These are phyloP conservation scores for Myochromella boudieri DNA, from an alignment of 768 basidiomycete species.

Conservation along the genomic window DNA sequence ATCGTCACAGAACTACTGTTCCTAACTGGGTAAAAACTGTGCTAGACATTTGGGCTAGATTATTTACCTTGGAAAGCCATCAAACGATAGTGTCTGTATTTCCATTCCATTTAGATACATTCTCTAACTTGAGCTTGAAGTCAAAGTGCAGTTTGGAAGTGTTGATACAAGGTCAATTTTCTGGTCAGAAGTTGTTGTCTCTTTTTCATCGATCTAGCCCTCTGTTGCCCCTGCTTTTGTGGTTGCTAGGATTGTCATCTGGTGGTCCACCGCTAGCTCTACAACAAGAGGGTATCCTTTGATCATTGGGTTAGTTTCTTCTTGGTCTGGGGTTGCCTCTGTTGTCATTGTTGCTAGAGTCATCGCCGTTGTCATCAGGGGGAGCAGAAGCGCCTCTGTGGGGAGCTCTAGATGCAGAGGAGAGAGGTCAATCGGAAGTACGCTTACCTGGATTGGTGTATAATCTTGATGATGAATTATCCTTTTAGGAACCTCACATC, in stretches of 20 bases:
- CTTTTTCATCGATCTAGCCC: not conserved
- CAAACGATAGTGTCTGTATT: slow-evolving; percentile 21
- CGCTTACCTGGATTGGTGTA: too few species aligned
- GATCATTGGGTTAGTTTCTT: not conserved
- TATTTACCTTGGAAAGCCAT: slow-evolving; percentile 29
- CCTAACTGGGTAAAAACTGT: too few species aligned
- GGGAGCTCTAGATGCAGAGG: not conserved
- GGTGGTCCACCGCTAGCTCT: too few species aligned
- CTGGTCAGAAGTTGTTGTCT: too few species aligned
- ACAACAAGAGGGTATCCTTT: too few species aligned
- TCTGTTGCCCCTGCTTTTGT: not conserved
- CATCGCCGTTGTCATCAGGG: not conserved
- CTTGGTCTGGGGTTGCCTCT: not conserved
- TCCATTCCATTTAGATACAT: too few species aligned
- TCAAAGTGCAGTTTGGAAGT: slow-evolving; percentile 26
- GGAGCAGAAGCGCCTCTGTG: not conserved
- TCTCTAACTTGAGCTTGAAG: slow-evolving; percentile 28
- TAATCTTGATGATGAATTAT: too few species aligned
- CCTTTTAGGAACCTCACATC: too few species aligned
- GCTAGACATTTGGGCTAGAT: slow-evolving; percentile 23
- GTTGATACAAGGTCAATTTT: not conserved
- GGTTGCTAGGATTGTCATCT: not conserved
- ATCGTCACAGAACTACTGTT: slow-evolving; percentile 25
- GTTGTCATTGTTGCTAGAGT: not conserved
- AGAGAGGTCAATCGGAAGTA: too few species aligned